Base-by-base conservation (phyloP, 176 grass and related monocot genomes). In the Oryza meridionalis region DNA sequence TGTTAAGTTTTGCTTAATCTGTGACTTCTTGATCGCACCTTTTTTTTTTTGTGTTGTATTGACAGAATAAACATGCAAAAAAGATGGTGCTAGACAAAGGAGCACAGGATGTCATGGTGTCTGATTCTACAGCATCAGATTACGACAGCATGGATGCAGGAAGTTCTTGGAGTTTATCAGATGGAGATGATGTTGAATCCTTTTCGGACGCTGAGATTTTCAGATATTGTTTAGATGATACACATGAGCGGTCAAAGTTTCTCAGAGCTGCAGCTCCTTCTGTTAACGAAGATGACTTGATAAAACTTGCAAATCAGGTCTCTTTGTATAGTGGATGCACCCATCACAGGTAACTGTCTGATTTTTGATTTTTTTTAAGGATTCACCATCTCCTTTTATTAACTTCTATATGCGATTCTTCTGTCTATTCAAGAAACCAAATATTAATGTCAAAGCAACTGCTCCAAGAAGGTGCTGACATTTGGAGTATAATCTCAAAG, bases 301-400 rank as follows among this genome's bases (percentile, higher is more conserved):
- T 50, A 65, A 91, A 88, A 83, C 89, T 94, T 83, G 89, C 93
- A 82, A 88, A 94, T 73, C 82, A 83, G 62, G 84, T 95, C 51
- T 89, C 85, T 22, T 76, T 98, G 49, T 95, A 95, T 79, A 94
- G 87, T 89, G 96, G 96, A 76, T 98, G 96, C 77, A 90, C 87
- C 84, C 93, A 98, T 84, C 93, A 98, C 86, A 79, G 93, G 96
- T 96, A 88, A 75, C 62, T 87, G 33, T 67, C 66, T 51, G 21
- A 11, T 65, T 58, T 45, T 62, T 17, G 10, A 32, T 58, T 67
- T 42, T 67, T 19, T 77, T 61, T 80, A 24, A 53, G 46, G 4
- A 19, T 72, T 91, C 67, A 5, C 38, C 73, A 21, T 79, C 25
- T 64, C 59, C 65, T 35, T 79, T 51, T 71, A 73, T 69, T 84